phyloP scores from a whole-genome alignment of 192 early-diverging fungal species.

The Coemansia sp. region DNA sequence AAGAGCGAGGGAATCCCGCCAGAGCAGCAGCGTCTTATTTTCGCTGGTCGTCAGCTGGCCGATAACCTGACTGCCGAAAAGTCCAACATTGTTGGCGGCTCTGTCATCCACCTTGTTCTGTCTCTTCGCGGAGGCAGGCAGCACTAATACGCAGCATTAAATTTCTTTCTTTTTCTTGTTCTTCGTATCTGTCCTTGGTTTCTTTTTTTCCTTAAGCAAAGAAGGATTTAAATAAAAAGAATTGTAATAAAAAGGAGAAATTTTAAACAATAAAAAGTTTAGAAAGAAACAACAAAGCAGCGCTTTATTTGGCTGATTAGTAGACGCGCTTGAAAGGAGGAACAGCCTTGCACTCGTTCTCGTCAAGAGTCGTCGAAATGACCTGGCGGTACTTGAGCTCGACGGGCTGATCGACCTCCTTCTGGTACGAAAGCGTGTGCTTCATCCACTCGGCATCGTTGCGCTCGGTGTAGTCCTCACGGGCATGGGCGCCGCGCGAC shows the following conservation, averaged over 20 bases:
- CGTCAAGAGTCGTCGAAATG: constrained; percentile 79
- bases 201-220: too few relatives aligned
- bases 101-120: constrained; percentile 89
- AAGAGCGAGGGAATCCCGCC: constrained; percentile 96
- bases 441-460: constrained; percentile 97
- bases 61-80: constrained; percentile 73
- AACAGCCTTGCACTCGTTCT: constrained; percentile 88
- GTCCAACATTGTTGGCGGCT: constrained; percentile 71
- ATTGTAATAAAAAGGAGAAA: neutral
- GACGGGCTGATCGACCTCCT: constrained; percentile 71
- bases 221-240: neutral
- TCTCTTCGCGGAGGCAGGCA: constrained; percentile 83
- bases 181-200: too few relatives aligned
- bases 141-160: too few relatives aligned
- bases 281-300: constrained; percentile 4
- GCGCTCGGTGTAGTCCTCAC: constrained; percentile 88
- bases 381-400: constrained; percentile 84
- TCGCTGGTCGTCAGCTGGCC: constrained; percentile 87
- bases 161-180: too few relatives aligned
- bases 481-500: constrained; percentile 96
- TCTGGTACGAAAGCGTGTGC: constrained; percentile 94
- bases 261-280: neutral
- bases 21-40: too few relatives aligned
- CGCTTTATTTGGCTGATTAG: constrained; percentile 38
- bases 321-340: constrained; percentile 86